phyloP scores from a whole-genome alignment of 192 early-diverging fungal genomes.

The Backusella tarrabulga region DNA sequence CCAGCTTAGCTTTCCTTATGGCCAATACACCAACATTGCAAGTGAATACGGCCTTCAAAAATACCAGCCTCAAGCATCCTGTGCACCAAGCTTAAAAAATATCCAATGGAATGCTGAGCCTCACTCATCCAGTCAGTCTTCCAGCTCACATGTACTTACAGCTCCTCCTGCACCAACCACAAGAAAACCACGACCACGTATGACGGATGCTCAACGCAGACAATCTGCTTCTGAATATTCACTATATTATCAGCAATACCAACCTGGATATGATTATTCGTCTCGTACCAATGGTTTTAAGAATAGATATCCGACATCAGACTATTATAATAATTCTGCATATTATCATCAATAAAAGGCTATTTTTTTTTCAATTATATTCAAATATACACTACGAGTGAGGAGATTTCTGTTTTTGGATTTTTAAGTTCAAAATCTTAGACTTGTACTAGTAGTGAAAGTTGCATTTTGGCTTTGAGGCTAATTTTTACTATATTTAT shows the following conservation, averaged over 20 bases:
- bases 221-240: constrained; percentile 9
- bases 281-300: neutral
- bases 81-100: neutral
- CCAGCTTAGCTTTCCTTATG: constrained; percentile 1
- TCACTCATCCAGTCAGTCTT: neutral
- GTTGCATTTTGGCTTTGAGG: no score
- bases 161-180: neutral
- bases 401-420: no score
- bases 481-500: no score
- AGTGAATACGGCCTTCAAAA: constrained; percentile 9
- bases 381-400: no score
- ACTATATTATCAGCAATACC: neutral
- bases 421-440: no score
- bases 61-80: neutral
- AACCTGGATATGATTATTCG: neutral
- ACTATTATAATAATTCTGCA: neutral
- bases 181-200: constrained; percentile 8
- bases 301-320: neutral
- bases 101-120: constrained; percentile 15
- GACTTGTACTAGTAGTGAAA: no score
- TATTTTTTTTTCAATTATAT: neutral
- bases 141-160: neutral
- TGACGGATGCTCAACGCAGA: constrained; percentile 7
- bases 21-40: neutral
- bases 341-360: neutral